phyloP scores from a whole-genome alignment of 192 early-diverging fungal genomes.

The Tieghemiomyces parasiticus region DNA sequence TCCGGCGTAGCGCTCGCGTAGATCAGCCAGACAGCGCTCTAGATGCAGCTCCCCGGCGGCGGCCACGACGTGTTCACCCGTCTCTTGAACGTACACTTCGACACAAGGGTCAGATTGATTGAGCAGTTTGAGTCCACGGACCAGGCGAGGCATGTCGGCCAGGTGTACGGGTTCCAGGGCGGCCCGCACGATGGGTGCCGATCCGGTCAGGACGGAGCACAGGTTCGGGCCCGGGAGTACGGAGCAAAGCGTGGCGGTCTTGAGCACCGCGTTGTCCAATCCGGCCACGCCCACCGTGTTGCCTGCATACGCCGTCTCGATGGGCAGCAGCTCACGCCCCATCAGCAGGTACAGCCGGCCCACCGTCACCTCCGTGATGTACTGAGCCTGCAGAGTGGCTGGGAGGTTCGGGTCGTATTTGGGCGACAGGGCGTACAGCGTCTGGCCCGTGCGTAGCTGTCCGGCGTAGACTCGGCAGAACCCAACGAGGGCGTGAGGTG shows the following conservation, averaged over 20 bases:
- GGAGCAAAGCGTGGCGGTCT: slow-evolving; percentile 82
- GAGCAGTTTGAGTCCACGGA: slow-evolving; percentile 70
- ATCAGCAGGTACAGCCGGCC: slow-evolving; percentile 85
- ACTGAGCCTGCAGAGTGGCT: slow-evolving; percentile 17
- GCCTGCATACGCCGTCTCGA: slow-evolving; percentile 81
- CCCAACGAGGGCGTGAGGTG: slow-evolving; percentile 73
- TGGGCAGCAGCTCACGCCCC: slow-evolving; percentile 79
- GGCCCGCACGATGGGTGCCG: slow-evolving; percentile 88
- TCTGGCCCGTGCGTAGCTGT: slow-evolving; percentile 71
- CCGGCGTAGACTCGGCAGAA: slow-evolving; percentile 92
- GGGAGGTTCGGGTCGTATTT: slow-evolving; percentile 70
- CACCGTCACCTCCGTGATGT: slow-evolving; percentile 58
- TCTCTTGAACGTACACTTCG: slow-evolving; percentile 79
- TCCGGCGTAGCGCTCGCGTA: slow-evolving; percentile 85
- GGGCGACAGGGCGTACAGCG: slow-evolving; percentile 77
- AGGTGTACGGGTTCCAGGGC: slow-evolving; percentile 89
- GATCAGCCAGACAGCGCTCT: slow-evolving; percentile 88
- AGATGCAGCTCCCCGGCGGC: slow-evolving; percentile 95
- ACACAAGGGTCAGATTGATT: slow-evolving; percentile 95
- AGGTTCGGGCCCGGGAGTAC: slow-evolving; percentile 61
- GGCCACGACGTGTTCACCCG: slow-evolving; percentile 92
- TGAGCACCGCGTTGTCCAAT: slow-evolving; percentile 78
- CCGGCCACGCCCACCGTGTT: slow-evolving; percentile 92
- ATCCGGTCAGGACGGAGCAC: slow-evolving; percentile 32
- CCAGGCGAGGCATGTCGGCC: slow-evolving; percentile 72